phyloP scores from a whole-genome alignment of 73 alveolate genomes.

The Chromera velia region DNA sequence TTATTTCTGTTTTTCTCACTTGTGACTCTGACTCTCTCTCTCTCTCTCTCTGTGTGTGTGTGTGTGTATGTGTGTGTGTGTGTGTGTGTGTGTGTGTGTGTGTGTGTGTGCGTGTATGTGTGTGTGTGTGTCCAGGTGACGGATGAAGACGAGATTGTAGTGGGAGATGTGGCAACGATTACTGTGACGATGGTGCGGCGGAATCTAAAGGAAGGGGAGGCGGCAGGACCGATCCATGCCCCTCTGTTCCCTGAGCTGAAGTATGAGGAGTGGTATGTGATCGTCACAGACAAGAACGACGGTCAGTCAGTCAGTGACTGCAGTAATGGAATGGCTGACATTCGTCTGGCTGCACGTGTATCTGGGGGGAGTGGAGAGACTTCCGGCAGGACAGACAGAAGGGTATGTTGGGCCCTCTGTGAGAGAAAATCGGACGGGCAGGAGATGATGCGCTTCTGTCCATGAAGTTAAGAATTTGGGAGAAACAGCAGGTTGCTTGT shows the following conservation, averaged over 20 bases:
- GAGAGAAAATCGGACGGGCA: no score
- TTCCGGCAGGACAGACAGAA: no score
- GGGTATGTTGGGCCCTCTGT: no score
- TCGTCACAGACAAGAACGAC: not conserved
- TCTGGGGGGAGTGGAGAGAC: no score
- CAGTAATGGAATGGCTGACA: not conserved
- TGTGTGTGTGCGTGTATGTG: not conserved
- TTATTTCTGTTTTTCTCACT: no score
- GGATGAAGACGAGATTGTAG: constrained; percentile 38
- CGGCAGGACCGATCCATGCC: constrained; percentile 43
- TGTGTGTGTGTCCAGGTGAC: constrained; percentile 9
- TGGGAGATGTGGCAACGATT: constrained; percentile 43
- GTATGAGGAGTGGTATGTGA: constrained; percentile 42
- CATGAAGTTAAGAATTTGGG: no score
- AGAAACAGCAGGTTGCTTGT: no score
- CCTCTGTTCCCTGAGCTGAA: constrained; percentile 36
- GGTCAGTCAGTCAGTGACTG: not conserved
- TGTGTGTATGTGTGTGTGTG: not conserved
- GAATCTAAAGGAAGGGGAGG: constrained; percentile 11
- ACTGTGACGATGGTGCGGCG: constrained; percentile 12
- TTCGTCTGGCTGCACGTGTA: not conserved
- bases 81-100: constrained; percentile 1
- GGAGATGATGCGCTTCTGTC: no score
- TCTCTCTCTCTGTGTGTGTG: not conserved
- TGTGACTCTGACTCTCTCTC: not conserved